Conservation (phyloP, 176 grass and related monocot genomes). For the Zoysia pacifica region DNA sequence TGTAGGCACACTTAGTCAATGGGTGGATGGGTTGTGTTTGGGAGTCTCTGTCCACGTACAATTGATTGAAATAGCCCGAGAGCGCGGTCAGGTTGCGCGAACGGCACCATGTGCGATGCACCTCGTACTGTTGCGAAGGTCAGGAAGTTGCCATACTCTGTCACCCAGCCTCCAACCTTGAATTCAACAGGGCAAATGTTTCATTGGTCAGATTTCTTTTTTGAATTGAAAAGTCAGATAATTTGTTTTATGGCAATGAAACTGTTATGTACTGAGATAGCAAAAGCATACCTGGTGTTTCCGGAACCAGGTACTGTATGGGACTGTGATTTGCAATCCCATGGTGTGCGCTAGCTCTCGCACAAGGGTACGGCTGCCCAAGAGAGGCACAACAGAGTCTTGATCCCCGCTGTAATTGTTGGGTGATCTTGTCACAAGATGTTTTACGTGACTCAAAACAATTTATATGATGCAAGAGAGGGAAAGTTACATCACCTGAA, state of each 20-base stretch:
- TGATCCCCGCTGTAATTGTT: slow-evolving; percentile 73
- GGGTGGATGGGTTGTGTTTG: slow-evolving; percentile 66
- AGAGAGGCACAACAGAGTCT: slow-evolving; percentile 92
- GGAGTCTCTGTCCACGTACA: slow-evolving; percentile 63
- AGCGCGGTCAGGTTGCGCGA: slow-evolving; percentile 75
- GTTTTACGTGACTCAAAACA: background rate
- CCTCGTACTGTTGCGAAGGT: slow-evolving; percentile 91
- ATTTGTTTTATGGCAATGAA: background rate
- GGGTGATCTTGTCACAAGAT: slow-evolving; percentile 26
- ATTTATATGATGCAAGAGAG: background rate
- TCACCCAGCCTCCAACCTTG: slow-evolving; percentile 94
- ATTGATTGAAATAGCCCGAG: slow-evolving; percentile 76
- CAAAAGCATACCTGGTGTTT: slow-evolving; percentile 68
- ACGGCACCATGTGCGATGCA: slow-evolving; percentile 96
- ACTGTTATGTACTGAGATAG: background rate
- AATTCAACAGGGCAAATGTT: slow-evolving; percentile 15
- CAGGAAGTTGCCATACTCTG: slow-evolving; percentile 77
- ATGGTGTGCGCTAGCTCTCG: slow-evolving; percentile 80
- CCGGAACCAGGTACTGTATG: slow-evolving; percentile 81
- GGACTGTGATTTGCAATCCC: slow-evolving; percentile 69
- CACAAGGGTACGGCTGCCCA: slow-evolving; percentile 87
- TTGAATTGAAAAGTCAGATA: background rate
- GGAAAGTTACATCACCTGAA: slow-evolving; percentile 65
- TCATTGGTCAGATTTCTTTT: background rate
- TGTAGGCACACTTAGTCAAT: slow-evolving; percentile 52